Base-by-base conservation (phyloP, 2,329 filamentous ascomycete genomes). In the Neophaeococcomyces mojaviensis region DNA sequence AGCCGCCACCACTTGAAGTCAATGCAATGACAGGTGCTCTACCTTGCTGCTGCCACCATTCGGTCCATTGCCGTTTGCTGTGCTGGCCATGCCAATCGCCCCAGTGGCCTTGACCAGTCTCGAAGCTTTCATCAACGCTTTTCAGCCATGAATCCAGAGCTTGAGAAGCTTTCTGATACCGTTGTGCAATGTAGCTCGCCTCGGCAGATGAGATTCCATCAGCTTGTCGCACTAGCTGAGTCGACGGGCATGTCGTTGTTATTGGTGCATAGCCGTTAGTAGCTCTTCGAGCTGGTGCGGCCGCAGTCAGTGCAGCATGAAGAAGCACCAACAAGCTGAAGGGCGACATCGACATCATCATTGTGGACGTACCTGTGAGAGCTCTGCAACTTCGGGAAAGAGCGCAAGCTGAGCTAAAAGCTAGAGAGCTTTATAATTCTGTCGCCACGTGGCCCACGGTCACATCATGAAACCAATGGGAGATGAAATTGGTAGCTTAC, bases 11-110 rank as follows among this genome's bases (percentile, higher is more conserved):
- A 28, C 24, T 28, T 28, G 24, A 28, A 0, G 68, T 61, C 44
- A 73, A 56, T 20, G 61, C 69, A 40, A 73, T 57, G 2, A 60
- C 60, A 4, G 70, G 70, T 9, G 68, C 32, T n/a, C 24, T 20
- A n/a, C 39, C 39, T 4, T 43, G 30, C 13, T 20, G 31, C 15
- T 32, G 13, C n/a, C 36, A 8, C n/a, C 36, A 19, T 10, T 49
- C 43, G 34, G 31, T 3, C 15, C 35, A 22, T 35, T 39, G 10
- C 20, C 30, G 2, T 24, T 13, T 7, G 34, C 31, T 16, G 22
- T 28, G 24, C 10, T n/a, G n/a, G n/a, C 24, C 24, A 28, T 10
- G 5, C 24, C 24, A 13, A 59, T 66, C 28, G 48, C 56, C 56
- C 68, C 69, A 18, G 24, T 16, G 7, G 45, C 53, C 2, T 56